phyloP scores from a whole-genome alignment of 345 rosid genomes.

The Populus nigra region DNA sequence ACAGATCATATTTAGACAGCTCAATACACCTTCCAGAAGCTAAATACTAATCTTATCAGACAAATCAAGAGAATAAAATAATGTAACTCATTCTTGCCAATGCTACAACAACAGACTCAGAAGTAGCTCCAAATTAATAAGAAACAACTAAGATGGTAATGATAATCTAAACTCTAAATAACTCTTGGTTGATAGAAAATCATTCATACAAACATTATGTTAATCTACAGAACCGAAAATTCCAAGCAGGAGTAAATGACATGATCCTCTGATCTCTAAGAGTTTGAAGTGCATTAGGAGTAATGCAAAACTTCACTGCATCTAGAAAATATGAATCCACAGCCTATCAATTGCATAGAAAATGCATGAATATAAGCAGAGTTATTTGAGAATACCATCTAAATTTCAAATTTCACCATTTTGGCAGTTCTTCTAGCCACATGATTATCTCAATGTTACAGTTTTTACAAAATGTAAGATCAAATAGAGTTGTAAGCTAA shows the following conservation, averaged over 20 bases:
- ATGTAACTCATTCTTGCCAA: not conserved
- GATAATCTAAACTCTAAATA: not conserved
- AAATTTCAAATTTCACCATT: not conserved
- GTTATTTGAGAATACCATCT: not conserved
- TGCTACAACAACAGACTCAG: not conserved
- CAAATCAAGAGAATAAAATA: not conserved
- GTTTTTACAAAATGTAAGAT: not conserved
- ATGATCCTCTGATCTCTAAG: not conserved
- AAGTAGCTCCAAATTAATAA: not conserved
- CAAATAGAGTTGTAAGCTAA: not conserved
- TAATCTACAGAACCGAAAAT: not conserved
- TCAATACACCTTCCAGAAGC: not conserved
- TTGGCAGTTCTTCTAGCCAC: not conserved
- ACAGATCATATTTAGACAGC: not conserved
- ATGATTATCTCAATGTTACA: not conserved
- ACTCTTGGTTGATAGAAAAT: not conserved
- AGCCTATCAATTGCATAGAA: not conserved
- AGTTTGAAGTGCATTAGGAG: not conserved
- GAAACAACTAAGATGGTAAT: not conserved
- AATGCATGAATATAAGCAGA: not conserved
- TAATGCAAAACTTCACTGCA: not conserved
- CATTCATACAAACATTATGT: not conserved
- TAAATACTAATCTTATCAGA: not conserved
- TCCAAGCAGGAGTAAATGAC: slow-evolving; percentile 1
- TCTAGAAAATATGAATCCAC: not conserved